phyloP scores from a whole-genome alignment of 2,329 filamentous ascomycete genomes.

The Colletotrichum magnum region DNA sequence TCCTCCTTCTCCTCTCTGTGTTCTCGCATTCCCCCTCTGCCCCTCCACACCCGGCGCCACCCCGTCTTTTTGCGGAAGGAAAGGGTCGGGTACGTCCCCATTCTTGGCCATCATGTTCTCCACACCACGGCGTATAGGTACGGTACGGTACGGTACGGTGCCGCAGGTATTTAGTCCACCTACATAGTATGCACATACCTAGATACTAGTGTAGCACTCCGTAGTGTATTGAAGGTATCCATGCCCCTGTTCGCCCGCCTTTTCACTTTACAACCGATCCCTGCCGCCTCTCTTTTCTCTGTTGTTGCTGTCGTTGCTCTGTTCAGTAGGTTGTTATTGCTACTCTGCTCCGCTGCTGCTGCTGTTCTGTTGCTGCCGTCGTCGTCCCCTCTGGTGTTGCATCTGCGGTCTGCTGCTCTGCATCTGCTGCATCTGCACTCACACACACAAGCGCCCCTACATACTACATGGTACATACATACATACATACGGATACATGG shows the following conservation, averaged over 20 bases:
- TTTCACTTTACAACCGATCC: not conserved
- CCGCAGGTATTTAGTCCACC: no score
- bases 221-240: not conserved
- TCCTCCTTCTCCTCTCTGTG: constrained; percentile 40
- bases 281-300: no score
- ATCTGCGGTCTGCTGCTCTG: constrained; percentile 22
- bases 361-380: not conserved
- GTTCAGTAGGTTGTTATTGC: not conserved
- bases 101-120: constrained; percentile 13
- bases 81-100: constrained; percentile 16
- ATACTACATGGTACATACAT: not conserved
- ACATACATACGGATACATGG: not conserved
- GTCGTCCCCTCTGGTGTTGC: not conserved
- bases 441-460: constrained; percentile 8
- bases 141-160: no score
- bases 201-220: no score
- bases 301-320: not conserved
- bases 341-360: not conserved
- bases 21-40: constrained; percentile 7
- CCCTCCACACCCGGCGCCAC: constrained; percentile 13
- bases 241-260: not conserved
- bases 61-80: constrained; percentile 24
- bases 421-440: constrained; percentile 29
- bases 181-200: no score
- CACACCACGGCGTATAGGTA: constrained; percentile 22